Evolutionary conservation across 257 asterid genomes (phyloP).

Genomic region (Solanum appendiculatum): DNA sequence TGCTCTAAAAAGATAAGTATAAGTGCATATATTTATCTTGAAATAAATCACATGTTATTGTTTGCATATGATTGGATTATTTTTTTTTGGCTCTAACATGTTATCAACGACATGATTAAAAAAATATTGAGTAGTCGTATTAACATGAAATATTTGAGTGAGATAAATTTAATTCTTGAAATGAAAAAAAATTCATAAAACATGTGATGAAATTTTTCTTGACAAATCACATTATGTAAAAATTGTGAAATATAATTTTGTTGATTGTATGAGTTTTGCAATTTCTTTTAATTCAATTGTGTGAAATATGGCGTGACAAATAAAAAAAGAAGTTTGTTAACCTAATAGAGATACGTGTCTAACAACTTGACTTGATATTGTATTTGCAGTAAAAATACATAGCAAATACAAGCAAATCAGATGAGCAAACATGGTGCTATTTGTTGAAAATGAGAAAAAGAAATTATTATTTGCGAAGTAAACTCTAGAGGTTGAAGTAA

Average conservation of each 20-base stretch:
- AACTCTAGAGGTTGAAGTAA: background rate
- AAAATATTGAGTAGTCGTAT: background rate
- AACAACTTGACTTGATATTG: too few relatives aligned
- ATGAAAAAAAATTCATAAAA: too few relatives aligned
- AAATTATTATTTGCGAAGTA: background rate
- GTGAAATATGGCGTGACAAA: background rate
- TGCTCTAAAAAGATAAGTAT: background rate
- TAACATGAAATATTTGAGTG: background rate
- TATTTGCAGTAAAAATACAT: too few relatives aligned
- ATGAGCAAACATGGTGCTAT: background rate
- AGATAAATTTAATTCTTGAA: background rate
- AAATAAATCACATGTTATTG: background rate
- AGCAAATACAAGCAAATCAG: background rate
- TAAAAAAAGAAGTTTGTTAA: too few relatives aligned
- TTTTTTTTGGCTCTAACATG: background rate
- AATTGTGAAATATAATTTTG: background rate
- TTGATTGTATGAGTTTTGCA: background rate
- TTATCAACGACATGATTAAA: background rate
- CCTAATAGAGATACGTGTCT: too few relatives aligned
- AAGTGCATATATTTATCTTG: background rate
- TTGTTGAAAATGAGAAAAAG: background rate
- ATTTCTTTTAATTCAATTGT: too few relatives aligned
- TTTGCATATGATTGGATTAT: background rate
- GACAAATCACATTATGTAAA: too few relatives aligned
- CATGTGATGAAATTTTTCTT: background rate